Evolutionary conservation across 1,139 yeast species (phyloP).

Genomic region (Hyphopichia fennica): DNA sequence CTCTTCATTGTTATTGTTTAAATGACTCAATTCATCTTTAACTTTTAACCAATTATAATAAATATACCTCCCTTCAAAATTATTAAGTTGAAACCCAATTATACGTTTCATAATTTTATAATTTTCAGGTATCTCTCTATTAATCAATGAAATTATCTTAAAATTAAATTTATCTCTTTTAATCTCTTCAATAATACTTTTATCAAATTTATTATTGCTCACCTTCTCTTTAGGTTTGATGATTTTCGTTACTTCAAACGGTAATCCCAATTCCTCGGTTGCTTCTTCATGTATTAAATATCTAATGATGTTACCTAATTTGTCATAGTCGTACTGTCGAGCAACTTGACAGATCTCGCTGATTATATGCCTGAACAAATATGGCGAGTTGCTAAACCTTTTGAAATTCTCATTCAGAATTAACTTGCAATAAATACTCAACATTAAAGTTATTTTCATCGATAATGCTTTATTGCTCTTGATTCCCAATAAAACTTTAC

Average conservation of each 20-base stretch:
- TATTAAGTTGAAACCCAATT: constrained; percentile 15
- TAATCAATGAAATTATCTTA: background rate
- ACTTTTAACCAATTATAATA: constrained; percentile 5
- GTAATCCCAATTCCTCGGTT: constrained; percentile 19
- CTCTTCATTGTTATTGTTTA: no score
- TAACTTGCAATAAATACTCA: constrained; percentile 17
- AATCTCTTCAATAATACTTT: no score
- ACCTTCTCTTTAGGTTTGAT: no score
- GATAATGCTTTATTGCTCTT: constrained; percentile 8
- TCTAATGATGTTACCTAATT: constrained; percentile 18
- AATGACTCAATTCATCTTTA: no score
- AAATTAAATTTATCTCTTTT: background rate
- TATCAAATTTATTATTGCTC: no score
- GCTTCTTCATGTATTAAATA: constrained; percentile 26
- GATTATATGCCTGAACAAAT: constrained; percentile 11
- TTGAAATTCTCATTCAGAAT: background rate
- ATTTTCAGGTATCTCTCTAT: constrained; percentile 15
- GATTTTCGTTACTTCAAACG: constrained; percentile 16
- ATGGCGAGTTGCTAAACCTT: constrained; percentile 9
- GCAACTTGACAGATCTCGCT: constrained; percentile 10
- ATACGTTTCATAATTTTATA: constrained; percentile 28
- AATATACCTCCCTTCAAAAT: constrained; percentile 21
- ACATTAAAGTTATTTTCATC: constrained; percentile 11
- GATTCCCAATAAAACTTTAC: constrained; percentile 14
- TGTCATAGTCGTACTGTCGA: constrained; percentile 4